A percentile compares a stretch with the other conserved stretches of the same genome.
Conservation (phyloP, 2,329 filamentous ascomycete species). For the Pseudogymnoascus sp. region DNA sequence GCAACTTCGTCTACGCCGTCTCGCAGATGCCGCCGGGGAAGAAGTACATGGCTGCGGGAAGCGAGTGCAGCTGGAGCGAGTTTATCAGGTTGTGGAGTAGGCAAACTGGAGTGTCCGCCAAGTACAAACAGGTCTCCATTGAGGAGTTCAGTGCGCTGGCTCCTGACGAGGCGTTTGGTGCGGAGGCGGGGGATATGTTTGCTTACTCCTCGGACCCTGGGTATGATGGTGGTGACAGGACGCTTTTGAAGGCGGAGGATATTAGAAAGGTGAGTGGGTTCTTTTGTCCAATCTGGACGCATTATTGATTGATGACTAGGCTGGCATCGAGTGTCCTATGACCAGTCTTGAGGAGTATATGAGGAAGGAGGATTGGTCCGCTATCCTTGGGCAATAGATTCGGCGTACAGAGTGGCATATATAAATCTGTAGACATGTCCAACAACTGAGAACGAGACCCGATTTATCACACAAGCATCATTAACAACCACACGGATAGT, state of each 20-base stretch:
- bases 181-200: conserved; percentile 41
- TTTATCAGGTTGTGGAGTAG: conserved; percentile 37
- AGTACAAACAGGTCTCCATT: conserved; percentile 34
- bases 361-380: conserved; percentile 25
- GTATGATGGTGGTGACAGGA: conserved; percentile 39
- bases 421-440: neutral
- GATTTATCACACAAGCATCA: neutral
- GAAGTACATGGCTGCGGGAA: conserved; percentile 41
- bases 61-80: conserved; percentile 39
- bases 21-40: conserved; percentile 42
- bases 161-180: conserved; percentile 35
- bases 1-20: conserved; percentile 42
- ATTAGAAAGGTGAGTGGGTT: conserved; percentile 34
- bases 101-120: conserved; percentile 29
- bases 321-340: conserved; percentile 22
- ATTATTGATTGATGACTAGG: neutral
- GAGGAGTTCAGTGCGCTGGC: conserved; percentile 35
- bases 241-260: conserved; percentile 36
- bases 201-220: conserved; percentile 40
- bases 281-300: neutral
- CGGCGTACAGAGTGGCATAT: neutral
- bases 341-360: conserved; percentile 26
- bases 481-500: neutral
- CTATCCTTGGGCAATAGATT: conserved; percentile 11
- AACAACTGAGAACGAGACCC: neutral